Evolutionary conservation across 257 asterid species (phyloP), one percentile per base, ranked within the genome.

Genomic region (Pogostemon cablin): DNA sequence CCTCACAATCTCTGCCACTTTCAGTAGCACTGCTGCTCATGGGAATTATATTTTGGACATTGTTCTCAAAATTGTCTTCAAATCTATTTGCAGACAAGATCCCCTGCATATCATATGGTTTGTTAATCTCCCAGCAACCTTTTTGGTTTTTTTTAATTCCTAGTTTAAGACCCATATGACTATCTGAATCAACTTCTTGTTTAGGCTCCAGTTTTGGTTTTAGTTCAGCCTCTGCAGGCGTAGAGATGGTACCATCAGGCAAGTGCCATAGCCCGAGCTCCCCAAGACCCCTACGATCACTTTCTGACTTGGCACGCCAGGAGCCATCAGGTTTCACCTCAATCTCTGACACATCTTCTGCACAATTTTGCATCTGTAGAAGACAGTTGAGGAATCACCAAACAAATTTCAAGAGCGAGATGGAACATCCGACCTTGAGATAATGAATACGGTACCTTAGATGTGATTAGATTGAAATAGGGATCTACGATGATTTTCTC

Each of bases 271-370:
- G 81, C 66, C 89, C 93, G 79, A 88, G 89, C 80, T 89, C 98
- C 69, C 96, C 96, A 57, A 89, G 89, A 82, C 77, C 77, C 78
- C 79, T 83, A 50, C 86, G 85, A 65, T 89, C 96, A 69, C 89
- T 85, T 71, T 95, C 99, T 64, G 85, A 74, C 84, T 88, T 95
- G 25, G 88, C 97, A 49, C 97, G 99, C 99, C 99, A 95, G 70
- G 97, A 87, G 72, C 99, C 98, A 72, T 95, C 97, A 42, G 96
- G 97, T 81, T 95, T 95, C 81, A 95, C 95, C 86, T 95, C 99
- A 68, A 95, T 83, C 77, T 89, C 96, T 47, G 93, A 79, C 42
- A 91, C 86, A 72, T 95, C 98, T 86, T 89, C 98, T 68, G 84
- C 96, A 72, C 87, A 88, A 68, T 71, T 82, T 70, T 39, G 79